Evolutionary conservation across 345 rosid species (phyloP).

Genomic region (Eutrema heterophyllum): DNA sequence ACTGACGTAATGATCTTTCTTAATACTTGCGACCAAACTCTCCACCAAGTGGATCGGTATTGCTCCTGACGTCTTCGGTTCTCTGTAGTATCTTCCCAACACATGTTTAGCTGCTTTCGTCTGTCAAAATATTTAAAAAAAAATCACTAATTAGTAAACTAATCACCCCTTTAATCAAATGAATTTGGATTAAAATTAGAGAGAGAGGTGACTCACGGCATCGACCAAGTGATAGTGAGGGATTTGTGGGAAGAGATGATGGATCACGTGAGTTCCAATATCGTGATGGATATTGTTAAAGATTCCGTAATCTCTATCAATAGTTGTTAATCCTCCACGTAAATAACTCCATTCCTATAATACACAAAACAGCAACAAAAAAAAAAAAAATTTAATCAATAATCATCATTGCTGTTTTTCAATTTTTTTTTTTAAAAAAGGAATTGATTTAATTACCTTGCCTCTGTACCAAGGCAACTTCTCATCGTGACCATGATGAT

Average conservation of each 20-base stretch:
- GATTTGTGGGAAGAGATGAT: slow-evolving; percentile 94
- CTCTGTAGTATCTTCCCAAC: slow-evolving; percentile 76
- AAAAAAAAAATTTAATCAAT: neutral
- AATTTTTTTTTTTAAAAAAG: neutral
- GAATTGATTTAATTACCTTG: slow-evolving; percentile 46
- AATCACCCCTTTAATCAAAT: neutral
- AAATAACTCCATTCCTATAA: slow-evolving; percentile 79
- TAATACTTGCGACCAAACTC: slow-evolving; percentile 48
- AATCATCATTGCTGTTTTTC: neutral
- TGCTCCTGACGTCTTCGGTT: slow-evolving; percentile 65
- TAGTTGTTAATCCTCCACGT: slow-evolving; percentile 84
- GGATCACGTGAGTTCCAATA: slow-evolving; percentile 89
- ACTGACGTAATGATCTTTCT: slow-evolving; percentile 69
- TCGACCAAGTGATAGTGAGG: slow-evolving; percentile 82
- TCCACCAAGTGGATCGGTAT: slow-evolving; percentile 63
- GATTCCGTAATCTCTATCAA: slow-evolving; percentile 78
- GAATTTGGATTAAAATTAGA: neutral
- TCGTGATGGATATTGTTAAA: slow-evolving; percentile 84
- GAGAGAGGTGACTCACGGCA: slow-evolving; percentile 42
- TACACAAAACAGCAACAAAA: neutral
- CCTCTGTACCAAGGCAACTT: slow-evolving; percentile 95
- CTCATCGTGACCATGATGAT: slow-evolving; percentile 77
- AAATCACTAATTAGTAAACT: neutral
- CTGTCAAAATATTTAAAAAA: slow-evolving; percentile 25
- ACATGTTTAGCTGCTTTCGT: slow-evolving; percentile 71